Conservation (phyloP, 768 basidiomycete species). For the Trichaptum fuscoviolaceum region DNA sequence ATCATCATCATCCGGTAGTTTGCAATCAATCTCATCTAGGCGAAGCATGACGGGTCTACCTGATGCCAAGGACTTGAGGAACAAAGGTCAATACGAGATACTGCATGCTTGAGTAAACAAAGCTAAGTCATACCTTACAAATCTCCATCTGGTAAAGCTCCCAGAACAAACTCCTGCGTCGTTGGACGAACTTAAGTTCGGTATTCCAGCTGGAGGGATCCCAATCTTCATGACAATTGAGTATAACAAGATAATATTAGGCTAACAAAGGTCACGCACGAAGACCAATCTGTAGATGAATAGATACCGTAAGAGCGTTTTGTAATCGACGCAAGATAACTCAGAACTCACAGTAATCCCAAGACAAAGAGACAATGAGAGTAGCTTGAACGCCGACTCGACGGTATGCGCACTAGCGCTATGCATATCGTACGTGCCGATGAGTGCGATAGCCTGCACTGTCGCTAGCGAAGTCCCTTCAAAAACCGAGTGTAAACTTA, state of each 20-base stretch:
- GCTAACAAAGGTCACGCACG: slow-evolving; percentile 37
- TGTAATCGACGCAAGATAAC: slow-evolving; percentile 15
- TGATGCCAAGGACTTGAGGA: slow-evolving; percentile 45
- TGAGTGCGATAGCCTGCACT: slow-evolving; percentile 51
- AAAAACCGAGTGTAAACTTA: slow-evolving; percentile 53
- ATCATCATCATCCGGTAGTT: slow-evolving; percentile 51
- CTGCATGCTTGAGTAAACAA: neutral
- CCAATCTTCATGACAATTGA: slow-evolving; percentile 42
- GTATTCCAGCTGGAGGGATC: slow-evolving; percentile 69
- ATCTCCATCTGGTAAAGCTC: slow-evolving; percentile 55
- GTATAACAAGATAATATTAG: slow-evolving; percentile 44
- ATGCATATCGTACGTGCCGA: slow-evolving; percentile 28
- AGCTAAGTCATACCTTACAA: slow-evolving; percentile 29
- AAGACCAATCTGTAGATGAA: slow-evolving; percentile 47
- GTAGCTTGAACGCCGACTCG: slow-evolving; percentile 69
- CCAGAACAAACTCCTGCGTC: slow-evolving; percentile 64
- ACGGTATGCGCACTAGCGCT: slow-evolving; percentile 52
- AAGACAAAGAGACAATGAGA: slow-evolving; percentile 58
- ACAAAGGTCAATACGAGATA: slow-evolving; percentile 5
- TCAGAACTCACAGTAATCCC: slow-evolving; percentile 50
- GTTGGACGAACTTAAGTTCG: slow-evolving; percentile 52
- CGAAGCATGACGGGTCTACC: slow-evolving; percentile 57
- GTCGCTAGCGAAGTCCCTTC: slow-evolving; percentile 61
- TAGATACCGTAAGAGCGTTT: slow-evolving; percentile 4
- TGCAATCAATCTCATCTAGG: slow-evolving; percentile 55